Evolutionary conservation across 2,329 filamentous ascomycete genomes (phyloP), one percentile per base, ranked within the genome.

Genomic region (Phialemoniopsis sp.): DNA sequence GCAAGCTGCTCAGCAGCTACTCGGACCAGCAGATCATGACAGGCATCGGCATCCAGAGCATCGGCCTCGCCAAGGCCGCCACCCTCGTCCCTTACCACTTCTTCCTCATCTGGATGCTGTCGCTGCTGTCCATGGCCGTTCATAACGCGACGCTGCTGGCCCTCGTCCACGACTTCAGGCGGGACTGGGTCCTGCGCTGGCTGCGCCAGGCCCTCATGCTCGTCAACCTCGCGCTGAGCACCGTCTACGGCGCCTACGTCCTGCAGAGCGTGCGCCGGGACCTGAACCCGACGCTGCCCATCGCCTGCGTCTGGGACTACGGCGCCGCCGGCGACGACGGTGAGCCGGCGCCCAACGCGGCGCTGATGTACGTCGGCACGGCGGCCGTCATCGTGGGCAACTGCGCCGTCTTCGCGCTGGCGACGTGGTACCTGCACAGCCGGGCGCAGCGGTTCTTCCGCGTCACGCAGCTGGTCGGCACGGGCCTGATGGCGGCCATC

Each of bases 81-180:
- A 64, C 65, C 5, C 72, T 85, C 55, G 70, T 81, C 0, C 72
- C 79, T 0, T 86, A 86, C 54, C 81, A 86, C 59, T 84, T 85
- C 63, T 85, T 85, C 63, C 71, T 85, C 39, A 75, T 85, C 47
- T 85, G 80, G 81, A 80, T 84, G 64, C 63, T 85, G 3, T 78
- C 77, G 0, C 59, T 83, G 12, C 65, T 85, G 8, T 78, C 78
- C 13, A 83, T 78, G 46, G 76, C 78, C 1, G 82, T 81, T 3
- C 81, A 85, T 56, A 80, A 83, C 42, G 70, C 77, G 5, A 78
- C 80, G 0, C 62, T 85, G 13, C 66, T 85, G n/a, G 78, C 78
- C 2, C 68, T 85, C 28, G 76, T 80, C 2, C 74, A 76, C 52
- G 80, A 85, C 51, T 83, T 82, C 61, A 78, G 76, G 46, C 63